These are phyloP conservation scores for carrot (Daucus carota) DNA, from an alignment of 129 eudicot species.

Conservation along the genomic window DNA sequence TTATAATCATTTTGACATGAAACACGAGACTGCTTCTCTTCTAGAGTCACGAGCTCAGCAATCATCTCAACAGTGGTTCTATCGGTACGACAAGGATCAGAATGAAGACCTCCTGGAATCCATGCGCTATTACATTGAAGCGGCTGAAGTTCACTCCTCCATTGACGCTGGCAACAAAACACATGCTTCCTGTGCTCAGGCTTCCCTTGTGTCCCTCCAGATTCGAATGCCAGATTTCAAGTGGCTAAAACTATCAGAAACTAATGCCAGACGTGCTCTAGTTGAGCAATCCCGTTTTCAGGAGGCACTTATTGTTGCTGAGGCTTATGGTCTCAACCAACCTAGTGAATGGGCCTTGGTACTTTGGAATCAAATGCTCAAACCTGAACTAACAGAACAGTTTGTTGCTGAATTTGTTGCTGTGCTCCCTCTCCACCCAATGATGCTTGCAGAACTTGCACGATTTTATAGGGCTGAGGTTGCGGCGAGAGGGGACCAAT, in stretches of 20 bases:
- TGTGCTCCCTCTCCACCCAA: slow-evolving; percentile 77
- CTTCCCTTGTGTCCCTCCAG: slow-evolving; percentile 91
- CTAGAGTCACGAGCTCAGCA: slow-evolving; percentile 82
- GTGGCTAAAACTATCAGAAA: slow-evolving; percentile 79
- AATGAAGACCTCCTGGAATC: slow-evolving; percentile 91
- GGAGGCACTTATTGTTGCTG: slow-evolving; percentile 93
- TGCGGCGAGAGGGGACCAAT: slow-evolving; percentile 93
- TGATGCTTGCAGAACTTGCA: slow-evolving; percentile 82
- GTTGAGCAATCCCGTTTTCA: slow-evolving; percentile 93
- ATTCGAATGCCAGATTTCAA: slow-evolving; percentile 90
- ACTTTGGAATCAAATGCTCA: slow-evolving; percentile 95
- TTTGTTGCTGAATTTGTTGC: slow-evolving; percentile 94
- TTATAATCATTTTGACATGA: slow-evolving; percentile 92
- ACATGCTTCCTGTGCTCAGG: slow-evolving; percentile 74
- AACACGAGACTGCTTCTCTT: slow-evolving; percentile 84
- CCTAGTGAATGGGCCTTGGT: slow-evolving; percentile 98
- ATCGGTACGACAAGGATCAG: slow-evolving; percentile 76
- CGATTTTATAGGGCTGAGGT: slow-evolving; percentile 80
- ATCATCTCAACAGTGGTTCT: slow-evolving; percentile 74
- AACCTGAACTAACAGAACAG: slow-evolving; percentile 82
- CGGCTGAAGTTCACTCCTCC: slow-evolving; percentile 93
- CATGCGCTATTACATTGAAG: slow-evolving; percentile 88
- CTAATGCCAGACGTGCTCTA: slow-evolving; percentile 74
- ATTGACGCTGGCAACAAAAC: slow-evolving; percentile 96
- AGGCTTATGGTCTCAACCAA: slow-evolving; percentile 90